Conservation (phyloP, 1,139 yeast species). For the Wickerhamiella pararugosa region DNA sequence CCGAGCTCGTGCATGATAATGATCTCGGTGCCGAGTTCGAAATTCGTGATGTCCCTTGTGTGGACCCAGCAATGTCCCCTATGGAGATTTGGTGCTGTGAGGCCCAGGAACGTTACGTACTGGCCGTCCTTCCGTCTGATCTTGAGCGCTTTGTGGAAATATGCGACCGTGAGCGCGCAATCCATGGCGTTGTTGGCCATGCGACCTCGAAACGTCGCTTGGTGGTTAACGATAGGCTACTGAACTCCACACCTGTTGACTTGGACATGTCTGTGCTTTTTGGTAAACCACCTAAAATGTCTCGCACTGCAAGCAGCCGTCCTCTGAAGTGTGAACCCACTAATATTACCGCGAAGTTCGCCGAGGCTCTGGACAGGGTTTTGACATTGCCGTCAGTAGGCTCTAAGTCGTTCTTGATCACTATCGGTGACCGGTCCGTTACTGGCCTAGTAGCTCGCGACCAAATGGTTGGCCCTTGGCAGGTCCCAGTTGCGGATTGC, state of each 20-base stretch:
- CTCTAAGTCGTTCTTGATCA: slow-evolving; percentile 83
- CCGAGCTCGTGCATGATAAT: slow-evolving; percentile 94
- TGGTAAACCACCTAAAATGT: slow-evolving; percentile 94
- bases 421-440: slow-evolving; percentile 94
- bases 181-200: slow-evolving; percentile 87
- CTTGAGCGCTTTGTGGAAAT: slow-evolving; percentile 56
- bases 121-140: slow-evolving; percentile 79
- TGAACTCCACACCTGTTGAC: slow-evolving; percentile 77
- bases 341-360: slow-evolving; percentile 10
- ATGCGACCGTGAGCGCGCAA: slow-evolving; percentile 93
- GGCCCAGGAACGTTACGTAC: slow-evolving; percentile 94
- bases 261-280: slow-evolving; percentile 92
- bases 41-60: slow-evolving; percentile 73
- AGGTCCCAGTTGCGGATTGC: slow-evolving; percentile 97
- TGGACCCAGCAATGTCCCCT: slow-evolving; percentile 98
- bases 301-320: slow-evolving; percentile 57
- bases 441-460: slow-evolving; percentile 96
- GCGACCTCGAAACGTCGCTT: slow-evolving; percentile 82
- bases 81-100: slow-evolving; percentile 99
- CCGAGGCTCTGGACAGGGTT: slow-evolving; percentile 67
- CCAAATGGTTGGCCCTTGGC: slow-evolving; percentile 99
- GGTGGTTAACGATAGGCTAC: slow-evolving; percentile 61
- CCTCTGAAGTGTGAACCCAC: slow-evolving; percentile 41
- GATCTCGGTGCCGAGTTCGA: slow-evolving; percentile 90
- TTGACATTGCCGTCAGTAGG: slow-evolving; percentile 88